Conservation (phyloP, 768 basidiomycete species). For the Phaeolepiota aurea region DNA sequence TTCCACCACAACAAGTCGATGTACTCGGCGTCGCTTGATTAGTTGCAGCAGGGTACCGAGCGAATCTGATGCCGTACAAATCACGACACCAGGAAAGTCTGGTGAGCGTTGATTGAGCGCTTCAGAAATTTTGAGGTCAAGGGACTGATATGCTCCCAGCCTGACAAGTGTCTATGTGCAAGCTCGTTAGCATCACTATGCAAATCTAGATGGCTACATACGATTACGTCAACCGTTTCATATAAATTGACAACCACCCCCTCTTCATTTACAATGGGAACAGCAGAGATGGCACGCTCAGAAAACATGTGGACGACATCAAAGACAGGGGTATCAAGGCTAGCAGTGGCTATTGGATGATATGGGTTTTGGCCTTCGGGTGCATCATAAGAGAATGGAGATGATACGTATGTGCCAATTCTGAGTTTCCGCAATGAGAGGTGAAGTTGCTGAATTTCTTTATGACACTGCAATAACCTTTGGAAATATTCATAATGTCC, state of each 20-base stretch:
- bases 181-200: no score
- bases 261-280: constrained; percentile 89
- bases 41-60: constrained; percentile 84
- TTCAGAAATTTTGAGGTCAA: constrained; percentile 89
- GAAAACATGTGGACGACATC: constrained; percentile 99
- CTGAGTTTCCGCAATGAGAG: constrained; percentile 76
- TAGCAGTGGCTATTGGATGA: constrained; percentile 89
- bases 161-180: constrained; percentile 78
- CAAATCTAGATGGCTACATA: constrained; percentile 28
- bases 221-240: constrained; percentile 98
- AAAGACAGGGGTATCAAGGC: constrained; percentile 85
- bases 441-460: constrained; percentile 77
- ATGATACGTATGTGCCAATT: constrained; percentile 87
- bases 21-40: constrained; percentile 89
- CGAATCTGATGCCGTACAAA: constrained; percentile 89
- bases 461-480: constrained; percentile 53
- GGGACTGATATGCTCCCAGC: constrained; percentile 89
- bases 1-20: constrained; percentile 92
- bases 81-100: constrained; percentile 95
- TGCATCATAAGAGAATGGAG: constrained; percentile 33
- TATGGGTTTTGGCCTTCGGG: constrained; percentile 62
- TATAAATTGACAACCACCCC: constrained; percentile 94
- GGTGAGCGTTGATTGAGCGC: constrained; percentile 87
- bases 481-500: constrained; percentile 3
- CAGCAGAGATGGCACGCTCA: constrained; percentile 89